Evolutionary conservation across 306 rosid species (phyloP).

Genomic region (Cucurbita moschata): DNA sequence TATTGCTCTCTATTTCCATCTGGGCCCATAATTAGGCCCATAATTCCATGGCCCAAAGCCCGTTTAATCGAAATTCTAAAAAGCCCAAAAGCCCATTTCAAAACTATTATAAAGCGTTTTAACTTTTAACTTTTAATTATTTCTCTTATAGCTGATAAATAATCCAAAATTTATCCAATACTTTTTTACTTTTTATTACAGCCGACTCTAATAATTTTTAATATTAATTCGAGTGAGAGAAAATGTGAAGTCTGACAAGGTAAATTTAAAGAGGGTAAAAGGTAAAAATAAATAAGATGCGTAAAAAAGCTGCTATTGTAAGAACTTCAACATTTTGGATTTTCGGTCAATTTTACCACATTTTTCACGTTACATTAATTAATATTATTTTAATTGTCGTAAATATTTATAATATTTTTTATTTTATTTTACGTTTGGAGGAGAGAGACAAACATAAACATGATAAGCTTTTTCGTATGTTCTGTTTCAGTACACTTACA

Average conservation of each 20-base stretch:
- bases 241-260: background rate
- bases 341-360: background rate
- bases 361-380: no score
- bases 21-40: background rate
- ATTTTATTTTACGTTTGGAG: background rate
- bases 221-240: background rate
- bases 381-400: no score
- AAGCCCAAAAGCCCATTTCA: no score
- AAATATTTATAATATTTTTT: no score
- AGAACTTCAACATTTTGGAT: background rate
- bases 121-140: no score
- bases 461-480: background rate
- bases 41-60: background rate
- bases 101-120: no score
- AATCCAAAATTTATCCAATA: no score
- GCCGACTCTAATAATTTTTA: no score
- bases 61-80: no score
- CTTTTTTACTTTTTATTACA: no score
- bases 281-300: background rate
- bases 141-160: no score
- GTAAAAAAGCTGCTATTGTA: background rate
- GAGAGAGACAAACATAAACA: background rate
- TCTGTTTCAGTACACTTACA: background rate
- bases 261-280: no score
- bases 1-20: background rate